Conservation (phyloP, 208 protist species). For the Trypanosoma boissoni region DNA sequence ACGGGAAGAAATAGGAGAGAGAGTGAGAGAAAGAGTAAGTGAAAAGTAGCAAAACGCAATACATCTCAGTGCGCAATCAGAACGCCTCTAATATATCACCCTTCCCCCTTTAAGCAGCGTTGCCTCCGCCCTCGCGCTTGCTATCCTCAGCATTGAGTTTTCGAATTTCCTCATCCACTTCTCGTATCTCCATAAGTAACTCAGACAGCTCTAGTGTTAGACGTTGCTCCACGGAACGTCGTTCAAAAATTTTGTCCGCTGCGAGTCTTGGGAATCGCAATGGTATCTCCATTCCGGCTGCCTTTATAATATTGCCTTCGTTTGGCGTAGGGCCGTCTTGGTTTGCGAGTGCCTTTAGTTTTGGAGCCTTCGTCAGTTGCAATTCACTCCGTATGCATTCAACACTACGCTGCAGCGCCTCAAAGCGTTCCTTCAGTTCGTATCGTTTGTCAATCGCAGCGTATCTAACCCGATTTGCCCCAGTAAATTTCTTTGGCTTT, state of each 20-base stretch:
- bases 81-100: not conserved
- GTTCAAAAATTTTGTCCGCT: slow-evolving; percentile 36
- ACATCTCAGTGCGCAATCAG: not conserved
- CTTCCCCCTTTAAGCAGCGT: not conserved
- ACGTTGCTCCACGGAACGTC: slow-evolving; percentile 41
- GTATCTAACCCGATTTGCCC: slow-evolving; percentile 52
- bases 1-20: no score
- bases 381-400: slow-evolving; percentile 51
- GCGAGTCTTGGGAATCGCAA: not conserved
- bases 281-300: slow-evolving; percentile 6
- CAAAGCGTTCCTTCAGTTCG: slow-evolving; percentile 66
- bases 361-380: slow-evolving; percentile 4
- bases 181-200: slow-evolving; percentile 65
- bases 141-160: slow-evolving; percentile 13
- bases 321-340: not conserved
- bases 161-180: slow-evolving; percentile 51
- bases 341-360: not conserved
- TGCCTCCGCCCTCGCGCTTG: not conserved
- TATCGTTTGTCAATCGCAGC: slow-evolving; percentile 43
- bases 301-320: not conserved
- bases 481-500: slow-evolving; percentile 57
- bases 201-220: slow-evolving; percentile 43
- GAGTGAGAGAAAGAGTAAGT: no score
- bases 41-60: no score
- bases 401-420: slow-evolving; percentile 39